Percentiles rank a stretch among this genome's conserved stretches.
phyloP scores from a whole-genome alignment of 305 asterid genomes.

The Rubia balearica region DNA sequence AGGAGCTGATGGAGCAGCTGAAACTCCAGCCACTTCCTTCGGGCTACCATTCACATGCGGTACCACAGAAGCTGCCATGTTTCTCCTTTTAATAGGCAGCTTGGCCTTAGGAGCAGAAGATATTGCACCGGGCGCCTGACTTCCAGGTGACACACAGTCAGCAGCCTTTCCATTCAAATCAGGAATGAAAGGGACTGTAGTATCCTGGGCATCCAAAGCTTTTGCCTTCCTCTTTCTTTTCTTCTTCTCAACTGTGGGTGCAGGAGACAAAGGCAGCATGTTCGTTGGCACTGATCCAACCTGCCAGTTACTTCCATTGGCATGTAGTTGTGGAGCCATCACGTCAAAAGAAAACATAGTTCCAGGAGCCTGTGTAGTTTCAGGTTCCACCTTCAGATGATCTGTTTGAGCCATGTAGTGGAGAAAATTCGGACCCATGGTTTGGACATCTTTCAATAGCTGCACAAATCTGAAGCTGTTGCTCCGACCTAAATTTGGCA shows the following conservation, averaged over 20 bases:
- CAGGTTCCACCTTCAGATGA: slow-evolving; percentile 16
- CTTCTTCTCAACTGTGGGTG: slow-evolving; percentile 25
- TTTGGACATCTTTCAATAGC: slow-evolving; percentile 25
- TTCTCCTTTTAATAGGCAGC: slow-evolving; percentile 32
- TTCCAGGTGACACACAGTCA: slow-evolving; percentile 22
- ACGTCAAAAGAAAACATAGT: slow-evolving; percentile 14
- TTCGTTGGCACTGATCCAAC: slow-evolving; percentile 23
- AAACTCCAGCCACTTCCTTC: slow-evolving; percentile 21
- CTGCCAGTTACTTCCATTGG: slow-evolving; percentile 18
- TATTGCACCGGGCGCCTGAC: slow-evolving; percentile 21
- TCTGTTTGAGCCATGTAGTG: slow-evolving; percentile 20
- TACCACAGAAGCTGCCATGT: slow-evolving; percentile 13
- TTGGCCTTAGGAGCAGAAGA: slow-evolving; percentile 21
- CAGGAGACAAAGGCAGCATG: slow-evolving; percentile 17
- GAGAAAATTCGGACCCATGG: slow-evolving; percentile 15
- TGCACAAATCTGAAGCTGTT: slow-evolving; percentile 21
- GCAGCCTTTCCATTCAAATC: slow-evolving; percentile 51
- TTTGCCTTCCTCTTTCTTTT: slow-evolving; percentile 38
- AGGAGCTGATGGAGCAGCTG: not conserved
- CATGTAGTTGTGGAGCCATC: slow-evolving; percentile 15
- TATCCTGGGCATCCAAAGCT: slow-evolving; percentile 2
- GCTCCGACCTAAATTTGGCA: slow-evolving; percentile 15
- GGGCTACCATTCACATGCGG: slow-evolving; percentile 11
- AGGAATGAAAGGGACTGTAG: slow-evolving; percentile 38
- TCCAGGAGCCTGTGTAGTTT: slow-evolving; percentile 16